These are phyloP conservation scores for Cinchona pubescens DNA, from an alignment of 257 asterid genomes.

Conservation along the genomic window DNA sequence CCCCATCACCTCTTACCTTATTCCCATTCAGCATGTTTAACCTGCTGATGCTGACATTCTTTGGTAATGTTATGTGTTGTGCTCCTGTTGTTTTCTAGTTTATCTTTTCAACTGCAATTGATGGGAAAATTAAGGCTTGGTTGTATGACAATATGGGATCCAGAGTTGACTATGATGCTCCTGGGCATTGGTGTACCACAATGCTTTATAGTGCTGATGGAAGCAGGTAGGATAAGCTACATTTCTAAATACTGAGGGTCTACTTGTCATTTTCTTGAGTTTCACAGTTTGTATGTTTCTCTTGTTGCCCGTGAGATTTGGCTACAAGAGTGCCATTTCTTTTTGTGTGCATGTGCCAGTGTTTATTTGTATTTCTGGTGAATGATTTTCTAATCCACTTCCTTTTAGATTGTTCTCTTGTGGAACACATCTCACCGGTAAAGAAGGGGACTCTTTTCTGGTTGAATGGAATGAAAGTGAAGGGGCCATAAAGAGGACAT, in stretches of 20 bases:
- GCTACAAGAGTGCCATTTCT: not conserved
- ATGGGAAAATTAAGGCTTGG: slow-evolving; percentile 99
- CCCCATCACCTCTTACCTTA: not conserved
- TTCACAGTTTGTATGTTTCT: not conserved
- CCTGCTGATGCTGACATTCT: not conserved
- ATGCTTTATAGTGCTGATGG: slow-evolving; percentile 99
- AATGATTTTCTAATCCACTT: not conserved
- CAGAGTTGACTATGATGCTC: slow-evolving; percentile 98
- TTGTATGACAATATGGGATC: slow-evolving; percentile 93
- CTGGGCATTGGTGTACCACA: slow-evolving; percentile 95
- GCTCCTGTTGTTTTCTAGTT: slow-evolving; percentile 52
- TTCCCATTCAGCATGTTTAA: not conserved
- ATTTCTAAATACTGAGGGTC: not conserved
- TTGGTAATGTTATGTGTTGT: slow-evolving; percentile 5
- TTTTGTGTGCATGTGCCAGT: not conserved
- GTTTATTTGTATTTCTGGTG: no score
- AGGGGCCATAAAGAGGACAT: slow-evolving; percentile 92
- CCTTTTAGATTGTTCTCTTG: slow-evolving; percentile 82
- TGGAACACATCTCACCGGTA: slow-evolving; percentile 97
- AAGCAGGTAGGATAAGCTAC: slow-evolving; percentile 53
- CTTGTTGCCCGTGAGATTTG: not conserved
- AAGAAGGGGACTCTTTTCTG: slow-evolving; percentile 91
- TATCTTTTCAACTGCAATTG: slow-evolving; percentile 90
- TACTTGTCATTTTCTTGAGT: not conserved
- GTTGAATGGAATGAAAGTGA: slow-evolving; percentile 99